Conservation (phyloP, 23 red algal species). For the Gracilaria domingensis region DNA sequence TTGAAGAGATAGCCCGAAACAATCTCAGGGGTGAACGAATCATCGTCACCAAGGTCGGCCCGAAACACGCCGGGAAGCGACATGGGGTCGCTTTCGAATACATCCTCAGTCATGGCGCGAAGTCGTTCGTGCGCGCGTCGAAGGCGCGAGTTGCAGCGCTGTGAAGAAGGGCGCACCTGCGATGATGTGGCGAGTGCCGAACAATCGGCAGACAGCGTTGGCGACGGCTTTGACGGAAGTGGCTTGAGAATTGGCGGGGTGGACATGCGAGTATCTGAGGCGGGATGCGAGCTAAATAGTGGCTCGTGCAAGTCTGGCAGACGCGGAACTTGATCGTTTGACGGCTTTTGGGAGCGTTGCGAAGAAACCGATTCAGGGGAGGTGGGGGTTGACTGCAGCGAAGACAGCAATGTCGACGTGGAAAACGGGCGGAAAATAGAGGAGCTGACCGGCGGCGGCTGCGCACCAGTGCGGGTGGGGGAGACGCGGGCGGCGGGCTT, state of each 20-base stretch:
- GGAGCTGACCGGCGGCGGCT: constrained; percentile 6
- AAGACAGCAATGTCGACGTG: background rate
- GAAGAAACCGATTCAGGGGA: background rate
- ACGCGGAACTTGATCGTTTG: background rate
- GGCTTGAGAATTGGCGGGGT: background rate
- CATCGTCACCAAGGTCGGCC: constrained; percentile 60
- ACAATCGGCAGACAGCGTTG: background rate
- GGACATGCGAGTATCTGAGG: background rate
- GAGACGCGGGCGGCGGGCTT: background rate
- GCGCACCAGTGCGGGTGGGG: background rate
- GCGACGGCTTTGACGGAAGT: background rate
- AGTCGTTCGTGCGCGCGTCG: constrained; percentile 34
- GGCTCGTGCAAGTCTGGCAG: background rate
- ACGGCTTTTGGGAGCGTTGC: background rate
- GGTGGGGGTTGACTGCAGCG: background rate
- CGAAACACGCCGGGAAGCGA: constrained; percentile 17
- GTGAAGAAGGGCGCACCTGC: background rate
- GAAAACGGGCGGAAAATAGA: constrained; percentile 28
- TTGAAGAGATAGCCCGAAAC: constrained; percentile 67
- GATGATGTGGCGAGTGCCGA: background rate
- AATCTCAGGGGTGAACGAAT: constrained; percentile 67
- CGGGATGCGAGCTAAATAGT: background rate
- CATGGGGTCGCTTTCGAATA: constrained; percentile 22
- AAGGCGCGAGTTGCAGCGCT: constrained; percentile 18
- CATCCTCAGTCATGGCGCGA: constrained; percentile 18